phyloP scores from a whole-genome alignment of 345 rosid genomes.

The Durio zibethinus region DNA sequence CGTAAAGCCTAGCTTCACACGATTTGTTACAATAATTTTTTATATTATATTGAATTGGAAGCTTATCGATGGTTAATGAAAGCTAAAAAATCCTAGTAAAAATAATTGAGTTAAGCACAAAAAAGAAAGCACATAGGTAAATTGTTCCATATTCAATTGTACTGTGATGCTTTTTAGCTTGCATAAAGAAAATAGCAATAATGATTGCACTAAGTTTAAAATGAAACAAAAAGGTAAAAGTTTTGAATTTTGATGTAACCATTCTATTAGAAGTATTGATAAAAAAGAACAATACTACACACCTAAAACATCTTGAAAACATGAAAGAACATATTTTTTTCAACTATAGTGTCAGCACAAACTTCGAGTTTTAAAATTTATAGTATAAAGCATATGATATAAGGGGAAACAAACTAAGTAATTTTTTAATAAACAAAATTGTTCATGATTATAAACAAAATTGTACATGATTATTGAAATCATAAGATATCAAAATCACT shows the following conservation, averaged over 20 bases:
- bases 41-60: too few relatives aligned
- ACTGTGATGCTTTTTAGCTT: slow-evolving; percentile 5
- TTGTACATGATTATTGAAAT: too few relatives aligned
- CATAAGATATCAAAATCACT: too few relatives aligned
- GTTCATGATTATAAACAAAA: background rate
- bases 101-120: slow-evolving; percentile 39
- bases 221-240: slow-evolving; percentile 1
- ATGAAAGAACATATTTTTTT: slow-evolving; percentile 67
- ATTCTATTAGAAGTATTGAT: background rate
- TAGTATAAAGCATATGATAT: background rate
- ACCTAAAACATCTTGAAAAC: slow-evolving; percentile 60
- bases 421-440: background rate
- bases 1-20: too few relatives aligned
- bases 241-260: background rate
- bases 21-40: too few relatives aligned
- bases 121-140: slow-evolving; percentile 61
- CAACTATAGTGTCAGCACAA: slow-evolving; percentile 68
- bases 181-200: slow-evolving; percentile 2
- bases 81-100: slow-evolving; percentile 70
- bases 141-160: slow-evolving; percentile 43
- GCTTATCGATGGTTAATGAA: slow-evolving; percentile 69
- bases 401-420: background rate
- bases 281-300: background rate
- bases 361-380: slow-evolving; percentile 67
- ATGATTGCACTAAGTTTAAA: background rate